A percentile compares a stretch with the other conserved stretches of the same genome.
These are phyloP conservation scores for Heliamphora pulchella DNA, from an alignment of 179 eudicot species.

Conservation along the genomic window DNA sequence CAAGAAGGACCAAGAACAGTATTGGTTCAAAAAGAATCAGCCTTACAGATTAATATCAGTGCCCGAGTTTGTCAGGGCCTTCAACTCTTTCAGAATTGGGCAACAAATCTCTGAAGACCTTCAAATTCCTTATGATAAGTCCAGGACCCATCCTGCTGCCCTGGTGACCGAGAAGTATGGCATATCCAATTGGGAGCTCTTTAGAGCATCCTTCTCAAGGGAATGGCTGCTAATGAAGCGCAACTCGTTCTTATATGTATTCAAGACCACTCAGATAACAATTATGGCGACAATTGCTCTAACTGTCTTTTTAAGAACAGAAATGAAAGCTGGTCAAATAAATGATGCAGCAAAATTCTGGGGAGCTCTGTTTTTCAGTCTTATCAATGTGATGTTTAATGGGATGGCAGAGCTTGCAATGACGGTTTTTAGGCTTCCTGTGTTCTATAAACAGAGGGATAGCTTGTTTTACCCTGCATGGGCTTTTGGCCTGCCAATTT, in stretches of 20 bases:
- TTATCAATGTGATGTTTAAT: slow-evolving; percentile 67
- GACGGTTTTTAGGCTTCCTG: slow-evolving; percentile 59
- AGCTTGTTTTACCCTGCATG: slow-evolving; percentile 66
- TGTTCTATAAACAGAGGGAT: slow-evolving; percentile 76
- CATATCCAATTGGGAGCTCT: slow-evolving; percentile 47
- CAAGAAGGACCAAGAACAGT: slow-evolving; percentile 69
- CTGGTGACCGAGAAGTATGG: slow-evolving; percentile 62
- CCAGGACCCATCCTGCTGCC: slow-evolving; percentile 54
- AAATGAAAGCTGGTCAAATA: slow-evolving; percentile 42
- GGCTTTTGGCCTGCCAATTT: slow-evolving; percentile 80
- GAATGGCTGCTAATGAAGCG: slow-evolving; percentile 84
- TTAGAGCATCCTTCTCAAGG: slow-evolving; percentile 65
- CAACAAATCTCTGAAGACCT: slow-evolving; percentile 37
- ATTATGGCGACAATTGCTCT: slow-evolving; percentile 52
- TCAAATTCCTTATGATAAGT: slow-evolving; percentile 51
- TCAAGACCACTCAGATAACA: slow-evolving; percentile 66
- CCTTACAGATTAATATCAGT: slow-evolving; percentile 56
- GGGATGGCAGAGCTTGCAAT: slow-evolving; percentile 71
- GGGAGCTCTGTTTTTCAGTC: slow-evolving; percentile 75
- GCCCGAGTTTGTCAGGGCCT: slow-evolving; percentile 44
- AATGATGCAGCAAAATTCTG: slow-evolving; percentile 56
- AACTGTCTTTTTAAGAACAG: slow-evolving; percentile 60
- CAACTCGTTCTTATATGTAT: slow-evolving; percentile 56
- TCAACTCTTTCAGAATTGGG: slow-evolving; percentile 49
- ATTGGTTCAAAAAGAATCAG: slow-evolving; percentile 54